A percentile compares a stretch with the other conserved stretches of the same genome.
These are phyloP conservation scores for Penicillium sp. DNA, from an alignment of 2,329 filamentous ascomycete species.

Conservation along the genomic window DNA sequence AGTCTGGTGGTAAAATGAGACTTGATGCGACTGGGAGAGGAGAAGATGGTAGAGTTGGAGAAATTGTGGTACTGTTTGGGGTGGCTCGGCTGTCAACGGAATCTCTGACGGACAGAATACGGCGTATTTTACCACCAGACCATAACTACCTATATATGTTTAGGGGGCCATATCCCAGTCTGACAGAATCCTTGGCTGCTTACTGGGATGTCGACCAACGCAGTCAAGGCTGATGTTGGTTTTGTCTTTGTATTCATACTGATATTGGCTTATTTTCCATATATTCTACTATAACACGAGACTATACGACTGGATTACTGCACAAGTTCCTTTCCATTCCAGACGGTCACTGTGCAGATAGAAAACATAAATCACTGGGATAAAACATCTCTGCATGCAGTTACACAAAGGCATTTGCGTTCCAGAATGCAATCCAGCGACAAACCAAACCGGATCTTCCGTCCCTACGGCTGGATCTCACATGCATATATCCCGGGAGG, in stretches of 20 bases:
- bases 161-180: too few species aligned
- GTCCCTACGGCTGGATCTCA: slow-evolving; percentile 5
- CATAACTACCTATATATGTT: too few species aligned
- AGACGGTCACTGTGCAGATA: not conserved
- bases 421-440: not conserved
- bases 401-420: slow-evolving; percentile 1
- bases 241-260: too few species aligned
- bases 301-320: too few species aligned
- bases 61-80: not conserved
- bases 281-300: not conserved
- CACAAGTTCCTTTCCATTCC: not conserved
- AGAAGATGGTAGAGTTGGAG: not conserved
- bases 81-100: not conserved
- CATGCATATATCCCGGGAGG: not conserved
- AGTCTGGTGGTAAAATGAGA: not conserved
- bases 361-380: not conserved
- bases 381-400: not conserved
- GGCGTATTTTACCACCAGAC: too few species aligned
- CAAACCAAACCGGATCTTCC: slow-evolving; percentile 8
- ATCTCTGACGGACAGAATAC: not conserved
- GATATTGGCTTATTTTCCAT: not conserved
- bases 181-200: not conserved
- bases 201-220: not conserved
- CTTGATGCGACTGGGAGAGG: not conserved
- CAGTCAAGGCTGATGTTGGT: not conserved